A percentile compares a stretch with the other conserved stretches of the same genome.
phyloP scores from a whole-genome alignment of 2,329 filamentous ascomycete species.

The Fusarium incarnatum region DNA sequence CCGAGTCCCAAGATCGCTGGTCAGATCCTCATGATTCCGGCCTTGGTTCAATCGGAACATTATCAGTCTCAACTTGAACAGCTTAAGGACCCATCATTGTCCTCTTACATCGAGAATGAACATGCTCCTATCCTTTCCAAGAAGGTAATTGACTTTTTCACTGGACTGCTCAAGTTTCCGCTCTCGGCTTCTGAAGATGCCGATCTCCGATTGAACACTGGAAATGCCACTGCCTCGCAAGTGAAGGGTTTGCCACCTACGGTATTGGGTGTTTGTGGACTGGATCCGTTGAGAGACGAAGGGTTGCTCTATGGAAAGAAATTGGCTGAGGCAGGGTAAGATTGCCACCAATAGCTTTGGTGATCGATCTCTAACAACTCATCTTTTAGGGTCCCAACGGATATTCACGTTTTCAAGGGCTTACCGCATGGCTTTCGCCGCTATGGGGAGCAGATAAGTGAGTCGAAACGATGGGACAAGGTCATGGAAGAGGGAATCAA shows the following conservation, averaged over 20 bases:
- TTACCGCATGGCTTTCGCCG: slow-evolving; percentile 63
- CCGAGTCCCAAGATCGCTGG: slow-evolving; percentile 55
- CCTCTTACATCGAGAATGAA: slow-evolving; percentile 58
- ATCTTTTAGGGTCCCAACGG: slow-evolving; percentile 57
- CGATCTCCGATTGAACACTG: slow-evolving; percentile 56
- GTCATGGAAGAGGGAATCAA: slow-evolving; percentile 57
- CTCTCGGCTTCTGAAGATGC: slow-evolving; percentile 27
- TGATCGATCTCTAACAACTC: not conserved
- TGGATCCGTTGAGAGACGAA: slow-evolving; percentile 63
- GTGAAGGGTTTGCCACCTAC: slow-evolving; percentile 59
- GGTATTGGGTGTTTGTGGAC: slow-evolving; percentile 58
- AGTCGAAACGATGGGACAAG: slow-evolving; percentile 56
- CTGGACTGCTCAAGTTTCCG: slow-evolving; percentile 45
- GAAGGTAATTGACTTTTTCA: slow-evolving; percentile 39
- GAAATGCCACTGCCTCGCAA: slow-evolving; percentile 43
- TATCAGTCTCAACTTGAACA: slow-evolving; percentile 47
- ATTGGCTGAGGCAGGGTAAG: slow-evolving; percentile 58
- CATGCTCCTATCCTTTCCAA: slow-evolving; percentile 62
- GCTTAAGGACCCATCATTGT: slow-evolving; percentile 52
- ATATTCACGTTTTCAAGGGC: slow-evolving; percentile 62
- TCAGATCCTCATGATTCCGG: slow-evolving; percentile 63
- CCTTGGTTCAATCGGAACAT: slow-evolving; percentile 46
- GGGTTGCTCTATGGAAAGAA: slow-evolving; percentile 59
- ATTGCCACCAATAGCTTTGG: not conserved
- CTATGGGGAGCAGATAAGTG: slow-evolving; percentile 54